A percentile compares a stretch with the other conserved stretches of the same genome.
These are phyloP conservation scores for Lithohypha guttulata DNA, from an alignment of 2,329 filamentous ascomycete genomes.

Conservation along the genomic window DNA sequence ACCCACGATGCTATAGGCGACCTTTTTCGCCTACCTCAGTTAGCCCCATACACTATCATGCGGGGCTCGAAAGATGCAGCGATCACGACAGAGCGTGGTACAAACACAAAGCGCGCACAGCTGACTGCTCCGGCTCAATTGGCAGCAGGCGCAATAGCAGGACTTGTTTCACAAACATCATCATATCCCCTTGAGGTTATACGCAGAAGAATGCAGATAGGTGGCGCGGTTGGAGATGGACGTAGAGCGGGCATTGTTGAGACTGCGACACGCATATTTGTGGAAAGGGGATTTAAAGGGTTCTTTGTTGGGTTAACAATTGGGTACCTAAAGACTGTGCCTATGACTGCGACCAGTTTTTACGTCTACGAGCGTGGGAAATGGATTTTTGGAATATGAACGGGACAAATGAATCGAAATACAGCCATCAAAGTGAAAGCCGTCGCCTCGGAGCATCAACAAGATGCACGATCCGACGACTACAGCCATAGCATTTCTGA, in stretches of 20 bases:
- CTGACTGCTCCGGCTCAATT: slow-evolving; percentile 82
- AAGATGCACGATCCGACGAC: too few species aligned
- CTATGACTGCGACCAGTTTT: slow-evolving; percentile 68
- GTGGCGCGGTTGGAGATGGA: slow-evolving; percentile 85
- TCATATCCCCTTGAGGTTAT: slow-evolving; percentile 94
- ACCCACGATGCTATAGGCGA: slow-evolving; percentile 88
- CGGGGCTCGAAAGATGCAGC: slow-evolving; percentile 23
- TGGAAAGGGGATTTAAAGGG: slow-evolving; percentile 64
- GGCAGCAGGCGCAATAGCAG: slow-evolving; percentile 70
- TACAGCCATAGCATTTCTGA: too few species aligned
- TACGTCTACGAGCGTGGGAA: slow-evolving; percentile 58
- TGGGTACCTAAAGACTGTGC: slow-evolving; percentile 88
- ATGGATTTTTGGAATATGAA: slow-evolving; percentile 51
- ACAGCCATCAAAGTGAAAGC: too few species aligned
- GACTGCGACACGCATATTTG: slow-evolving; percentile 62
- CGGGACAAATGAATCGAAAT: too few species aligned
- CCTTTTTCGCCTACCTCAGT: slow-evolving; percentile 56
- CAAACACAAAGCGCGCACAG: slow-evolving; percentile 48
- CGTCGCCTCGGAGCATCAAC: too few species aligned
- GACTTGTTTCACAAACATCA: slow-evolving; percentile 77
- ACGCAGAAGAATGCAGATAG: slow-evolving; percentile 87
- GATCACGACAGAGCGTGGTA: slow-evolving; percentile 3
- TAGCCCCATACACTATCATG: slow-evolving; percentile 56
- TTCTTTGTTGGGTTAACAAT: slow-evolving; percentile 92
- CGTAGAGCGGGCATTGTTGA: slow-evolving; percentile 66